Base-by-base conservation (phyloP, 1,284 basidiomycete species). In the Ganoderma meredithae region DNA sequence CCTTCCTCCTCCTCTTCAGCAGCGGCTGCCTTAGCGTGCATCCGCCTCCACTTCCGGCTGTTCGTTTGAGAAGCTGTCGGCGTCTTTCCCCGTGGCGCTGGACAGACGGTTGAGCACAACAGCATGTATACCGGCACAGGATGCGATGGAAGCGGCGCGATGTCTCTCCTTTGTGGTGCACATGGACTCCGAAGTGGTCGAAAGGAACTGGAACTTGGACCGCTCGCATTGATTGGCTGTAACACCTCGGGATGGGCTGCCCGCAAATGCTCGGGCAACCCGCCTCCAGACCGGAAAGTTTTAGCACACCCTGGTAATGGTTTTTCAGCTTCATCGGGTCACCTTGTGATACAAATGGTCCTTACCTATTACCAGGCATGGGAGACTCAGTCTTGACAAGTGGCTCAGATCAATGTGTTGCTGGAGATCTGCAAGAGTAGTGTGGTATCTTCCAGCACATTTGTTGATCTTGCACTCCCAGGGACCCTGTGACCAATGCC, bases 301-400 rank as follows among this genome's bases (percentile, higher is more conserved):
- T 60, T n/a, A 6, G 53, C 31, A 53, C 75, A 76, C 7, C 63
- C 74, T 74, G 58, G 25, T 7, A 55, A 5, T 15, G 31, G 9
- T 43, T 19, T 10, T 55, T 40, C 22, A 25, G 10, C 39, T 8
- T 60, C 39, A 27, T 9, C 13, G 27, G 25, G 19, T 22, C 41
- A 17, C 39, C 39, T 17, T n/a, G 25, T 15, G 4, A 39, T 39
- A 22, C 13, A 27, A 41, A 60, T 19, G 25, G 33, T 4, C 12
- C 58, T 55, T 41, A 75, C 76, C 75, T 68, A 67, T 47, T 15
- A 73, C 44, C 7, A 75, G 76, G 47, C 76, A 77, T 60, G 73
- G 72, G 17, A 77, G 56, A 4, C 62, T 44, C 1, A 74, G 31
- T 31, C 73, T 64, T 9, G 69, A 67, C 62, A 75, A 53, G 60